These are phyloP conservation scores for Xylaria sp. DNA, from an alignment of 2,329 filamentous ascomycete genomes.

Conservation along the genomic window DNA sequence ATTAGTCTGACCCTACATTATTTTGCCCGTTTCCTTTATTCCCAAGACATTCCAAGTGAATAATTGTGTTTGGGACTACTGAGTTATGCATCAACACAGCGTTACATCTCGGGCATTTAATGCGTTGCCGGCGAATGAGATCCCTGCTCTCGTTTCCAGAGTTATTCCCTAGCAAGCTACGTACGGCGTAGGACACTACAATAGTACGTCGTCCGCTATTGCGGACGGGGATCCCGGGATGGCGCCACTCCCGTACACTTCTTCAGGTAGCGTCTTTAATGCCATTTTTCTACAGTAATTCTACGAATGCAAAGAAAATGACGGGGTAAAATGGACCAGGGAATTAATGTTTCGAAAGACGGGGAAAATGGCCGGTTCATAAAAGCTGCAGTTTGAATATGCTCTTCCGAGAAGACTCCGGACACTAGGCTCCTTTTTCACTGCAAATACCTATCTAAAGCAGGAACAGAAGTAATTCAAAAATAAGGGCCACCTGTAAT, in stretches of 20 bases:
- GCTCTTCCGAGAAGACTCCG: not conserved
- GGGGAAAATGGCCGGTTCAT: conserved; percentile 10
- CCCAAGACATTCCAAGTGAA: not conserved
- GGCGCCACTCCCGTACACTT: conserved; percentile 14
- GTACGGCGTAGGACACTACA: no score
- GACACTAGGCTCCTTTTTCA: conserved; percentile 13
- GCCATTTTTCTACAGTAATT: not conserved
- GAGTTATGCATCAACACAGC: conserved; percentile 1
- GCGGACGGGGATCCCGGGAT: not conserved
- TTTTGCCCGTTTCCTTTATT: not conserved
- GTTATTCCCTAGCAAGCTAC: not conserved
- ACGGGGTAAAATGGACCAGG: not conserved
- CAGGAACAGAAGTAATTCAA: not conserved
- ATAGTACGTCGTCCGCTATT: conserved; percentile 6
- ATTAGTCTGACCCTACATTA: not conserved
- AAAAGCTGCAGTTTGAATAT: conserved; percentile 9
- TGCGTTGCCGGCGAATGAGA: not conserved
- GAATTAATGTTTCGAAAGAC: conserved; percentile 13
- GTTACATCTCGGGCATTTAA: conserved; percentile 16
- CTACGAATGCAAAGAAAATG: not conserved
- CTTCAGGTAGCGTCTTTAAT: conserved; percentile 7
- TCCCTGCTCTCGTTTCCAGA: conserved; percentile 10
- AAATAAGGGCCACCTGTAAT: conserved; percentile 8
- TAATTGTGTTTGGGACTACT: not conserved
- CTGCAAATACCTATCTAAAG: conserved; percentile 1